Percentiles rank a stretch among this genome's conserved stretches.
These are phyloP conservation scores for Agrocybe pediades DNA, from an alignment of 768 basidiomycete genomes.

Conservation along the genomic window DNA sequence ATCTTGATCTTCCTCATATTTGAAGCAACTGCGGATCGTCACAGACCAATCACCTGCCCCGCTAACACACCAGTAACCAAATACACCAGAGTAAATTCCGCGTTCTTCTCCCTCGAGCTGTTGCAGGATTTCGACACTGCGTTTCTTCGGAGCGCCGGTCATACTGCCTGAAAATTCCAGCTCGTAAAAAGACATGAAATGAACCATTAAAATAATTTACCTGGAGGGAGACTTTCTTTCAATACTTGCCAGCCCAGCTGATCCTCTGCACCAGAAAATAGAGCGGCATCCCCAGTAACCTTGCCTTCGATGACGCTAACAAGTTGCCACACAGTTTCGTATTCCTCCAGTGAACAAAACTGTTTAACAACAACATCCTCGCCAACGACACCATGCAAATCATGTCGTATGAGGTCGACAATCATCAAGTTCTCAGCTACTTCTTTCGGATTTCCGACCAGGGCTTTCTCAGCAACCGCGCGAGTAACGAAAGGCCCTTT, in stretches of 20 bases:
- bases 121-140: constrained; percentile 88
- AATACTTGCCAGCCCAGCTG: constrained; percentile 81
- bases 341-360: constrained; percentile 88
- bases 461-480: constrained; percentile 61
- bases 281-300: constrained; percentile 31
- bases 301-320: constrained; percentile 91
- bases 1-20: constrained; percentile 45
- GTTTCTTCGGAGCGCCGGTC: constrained; percentile 97
- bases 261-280: constrained; percentile 37
- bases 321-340: constrained; percentile 93
- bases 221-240: constrained; percentile 81
- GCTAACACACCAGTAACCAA: constrained; percentile 90
- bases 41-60: constrained; percentile 94
- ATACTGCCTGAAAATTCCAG: constrained; percentile 71
- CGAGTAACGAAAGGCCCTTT: constrained; percentile 67
- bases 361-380: constrained; percentile 81
- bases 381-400: constrained; percentile 83
- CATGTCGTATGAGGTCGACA: constrained; percentile 93
- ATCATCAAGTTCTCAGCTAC: constrained; percentile 98
- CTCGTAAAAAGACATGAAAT: background rate
- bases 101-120: constrained; percentile 72
- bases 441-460: constrained; percentile 78
- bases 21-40: constrained; percentile 91
- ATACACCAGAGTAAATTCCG: constrained; percentile 87
- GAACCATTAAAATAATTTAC: constrained; percentile 37